phyloP scores from a whole-genome alignment of 2,329 filamentous ascomycete species.

The Microsporum ferrugineum region DNA sequence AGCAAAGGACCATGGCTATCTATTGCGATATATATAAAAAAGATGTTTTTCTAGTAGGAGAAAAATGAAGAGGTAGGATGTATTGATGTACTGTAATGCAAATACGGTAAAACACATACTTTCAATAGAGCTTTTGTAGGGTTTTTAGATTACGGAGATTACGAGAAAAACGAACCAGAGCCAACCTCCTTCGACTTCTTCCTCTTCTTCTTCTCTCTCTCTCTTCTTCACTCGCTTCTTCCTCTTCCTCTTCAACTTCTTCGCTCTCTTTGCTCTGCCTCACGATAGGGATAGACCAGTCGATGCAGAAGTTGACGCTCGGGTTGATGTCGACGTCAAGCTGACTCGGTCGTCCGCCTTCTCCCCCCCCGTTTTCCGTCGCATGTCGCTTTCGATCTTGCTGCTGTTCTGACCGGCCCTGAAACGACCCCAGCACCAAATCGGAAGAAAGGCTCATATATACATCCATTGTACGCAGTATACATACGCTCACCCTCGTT shows the following conservation, averaged over 20 bases:
- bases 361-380: background rate
- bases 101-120: background rate
- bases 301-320: background rate
- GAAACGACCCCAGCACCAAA: background rate
- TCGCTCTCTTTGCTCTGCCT: background rate
- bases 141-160: background rate
- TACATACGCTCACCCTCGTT: no score
- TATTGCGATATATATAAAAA: background rate
- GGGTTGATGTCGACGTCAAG: background rate
- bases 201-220: constrained; percentile 6
- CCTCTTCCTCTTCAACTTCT: background rate
- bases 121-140: background rate
- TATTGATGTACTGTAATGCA: background rate
- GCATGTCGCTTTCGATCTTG: background rate
- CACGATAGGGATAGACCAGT: background rate
- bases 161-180: background rate
- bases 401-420: background rate
- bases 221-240: constrained; percentile 4
- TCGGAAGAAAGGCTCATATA: background rate
- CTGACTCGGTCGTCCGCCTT: background rate
- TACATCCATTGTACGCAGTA: no score
- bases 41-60: background rate
- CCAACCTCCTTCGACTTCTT: background rate
- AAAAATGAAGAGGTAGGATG: background rate
- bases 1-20: no score